These are phyloP conservation scores for Botryotinia narcissicola DNA, from an alignment of 2,329 filamentous ascomycete genomes.

Conservation along the genomic window DNA sequence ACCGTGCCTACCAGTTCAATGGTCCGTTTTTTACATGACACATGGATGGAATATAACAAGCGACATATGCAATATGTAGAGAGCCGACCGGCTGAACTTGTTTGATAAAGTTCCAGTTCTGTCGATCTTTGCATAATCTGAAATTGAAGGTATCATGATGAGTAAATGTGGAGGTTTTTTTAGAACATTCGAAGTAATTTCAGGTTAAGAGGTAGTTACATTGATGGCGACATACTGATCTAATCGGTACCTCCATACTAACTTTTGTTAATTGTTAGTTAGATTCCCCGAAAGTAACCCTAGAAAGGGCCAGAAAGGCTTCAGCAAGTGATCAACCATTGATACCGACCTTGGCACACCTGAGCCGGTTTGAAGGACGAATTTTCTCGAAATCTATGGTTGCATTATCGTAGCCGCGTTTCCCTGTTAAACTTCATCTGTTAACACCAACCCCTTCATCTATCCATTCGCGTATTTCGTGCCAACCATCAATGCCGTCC, in stretches of 20 bases:
- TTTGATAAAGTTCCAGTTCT: background rate
- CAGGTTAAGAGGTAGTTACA: background rate
- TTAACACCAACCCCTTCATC: constrained; percentile 12
- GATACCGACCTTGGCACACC: background rate
- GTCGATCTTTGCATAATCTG: constrained; percentile 16
- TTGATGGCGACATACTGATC: background rate
- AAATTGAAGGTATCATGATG: background rate
- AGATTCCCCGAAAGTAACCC: background rate
- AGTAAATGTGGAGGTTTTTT: background rate
- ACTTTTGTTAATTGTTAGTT: background rate
- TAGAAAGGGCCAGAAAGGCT: background rate
- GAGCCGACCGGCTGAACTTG: constrained; percentile 14
- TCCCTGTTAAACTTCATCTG: background rate
- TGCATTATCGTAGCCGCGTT: constrained; percentile 7
- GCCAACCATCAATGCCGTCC: background rate
- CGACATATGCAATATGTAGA: constrained; percentile 2
- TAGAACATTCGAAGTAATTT: background rate
- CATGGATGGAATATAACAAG: background rate
- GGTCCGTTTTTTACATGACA: background rate
- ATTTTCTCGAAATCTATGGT: background rate
- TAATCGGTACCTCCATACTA: background rate
- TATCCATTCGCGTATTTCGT: constrained; percentile 10
- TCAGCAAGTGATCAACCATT: background rate
- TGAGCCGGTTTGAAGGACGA: background rate
- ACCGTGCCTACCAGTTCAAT: background rate